phyloP scores from a whole-genome alignment of 306 rosid species.

The Vigna angularis region DNA sequence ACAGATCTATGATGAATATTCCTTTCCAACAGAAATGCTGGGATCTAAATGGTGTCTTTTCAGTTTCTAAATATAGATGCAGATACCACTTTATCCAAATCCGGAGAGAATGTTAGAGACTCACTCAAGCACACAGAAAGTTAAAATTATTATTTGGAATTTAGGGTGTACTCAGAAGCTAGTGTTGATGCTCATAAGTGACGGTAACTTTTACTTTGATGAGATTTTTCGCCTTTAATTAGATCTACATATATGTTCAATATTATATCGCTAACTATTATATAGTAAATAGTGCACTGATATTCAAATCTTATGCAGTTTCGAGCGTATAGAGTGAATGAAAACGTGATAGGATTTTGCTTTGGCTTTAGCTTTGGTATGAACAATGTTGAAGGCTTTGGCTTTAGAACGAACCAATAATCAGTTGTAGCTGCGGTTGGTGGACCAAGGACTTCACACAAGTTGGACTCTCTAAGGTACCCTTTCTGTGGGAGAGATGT shows the following conservation, averaged over 20 bases:
- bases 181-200: slow-evolving; percentile 26
- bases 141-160: slow-evolving; percentile 9
- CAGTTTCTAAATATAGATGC: slow-evolving; percentile 46
- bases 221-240: background rate
- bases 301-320: background rate
- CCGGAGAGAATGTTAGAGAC: slow-evolving; percentile 33
- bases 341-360: too few relatives aligned
- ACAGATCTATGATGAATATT: slow-evolving; percentile 65
- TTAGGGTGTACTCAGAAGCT: slow-evolving; percentile 34
- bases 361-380: too few relatives aligned
- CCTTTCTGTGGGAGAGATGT: slow-evolving; percentile 28
- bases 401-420: slow-evolving; percentile 29
- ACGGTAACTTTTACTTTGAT: slow-evolving; percentile 32
- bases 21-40: slow-evolving; percentile 47
- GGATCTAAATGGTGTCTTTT: slow-evolving; percentile 53
- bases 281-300: background rate
- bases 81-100: slow-evolving; percentile 39
- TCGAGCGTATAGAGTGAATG: slow-evolving; percentile 2
- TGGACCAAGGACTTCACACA: slow-evolving; percentile 59
- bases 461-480: slow-evolving; percentile 46
- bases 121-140: background rate
- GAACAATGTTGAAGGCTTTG: slow-evolving; percentile 33
- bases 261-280: background rate
- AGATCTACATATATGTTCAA: background rate
- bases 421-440: slow-evolving; percentile 44